Evolutionary conservation across 768 basidiomycete species (phyloP).

Genomic region (Tephrocybe sp.): DNA sequence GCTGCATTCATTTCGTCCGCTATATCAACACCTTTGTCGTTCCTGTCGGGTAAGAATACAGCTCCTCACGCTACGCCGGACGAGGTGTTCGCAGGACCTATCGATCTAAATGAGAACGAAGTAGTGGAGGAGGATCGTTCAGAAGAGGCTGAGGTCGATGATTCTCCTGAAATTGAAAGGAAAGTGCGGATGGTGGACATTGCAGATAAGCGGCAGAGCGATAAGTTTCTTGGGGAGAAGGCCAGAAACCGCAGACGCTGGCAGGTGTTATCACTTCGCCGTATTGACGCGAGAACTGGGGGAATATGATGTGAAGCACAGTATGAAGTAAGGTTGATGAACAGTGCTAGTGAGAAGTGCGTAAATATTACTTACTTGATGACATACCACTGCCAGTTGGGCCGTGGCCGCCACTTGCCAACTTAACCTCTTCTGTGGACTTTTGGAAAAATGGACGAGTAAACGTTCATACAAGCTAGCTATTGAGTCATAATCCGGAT

Average conservation of each 20-base stretch:
- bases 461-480: no score
- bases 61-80: constrained; percentile 55
- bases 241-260: constrained; percentile 38
- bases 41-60: constrained; percentile 41
- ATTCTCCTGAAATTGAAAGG: constrained; percentile 59
- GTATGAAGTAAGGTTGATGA: no score
- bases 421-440: no score
- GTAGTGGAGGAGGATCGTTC: constrained; percentile 76
- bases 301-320: constrained; percentile 15
- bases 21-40: constrained; percentile 57
- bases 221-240: constrained; percentile 28
- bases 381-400: no score
- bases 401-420: no score
- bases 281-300: constrained; percentile 34
- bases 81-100: constrained; percentile 63
- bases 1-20: constrained; percentile 63
- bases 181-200: constrained; percentile 56
- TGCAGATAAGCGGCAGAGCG: constrained; percentile 35
- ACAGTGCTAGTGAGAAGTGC: no score
- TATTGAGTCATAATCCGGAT: no score
- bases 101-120: constrained; percentile 78
- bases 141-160: constrained; percentile 79
- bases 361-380: no score
- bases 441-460: no score
- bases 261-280: constrained; percentile 37